Conservation (phyloP, 192 early-diverging fungal genomes). For the Podochytrium sp. region DNA sequence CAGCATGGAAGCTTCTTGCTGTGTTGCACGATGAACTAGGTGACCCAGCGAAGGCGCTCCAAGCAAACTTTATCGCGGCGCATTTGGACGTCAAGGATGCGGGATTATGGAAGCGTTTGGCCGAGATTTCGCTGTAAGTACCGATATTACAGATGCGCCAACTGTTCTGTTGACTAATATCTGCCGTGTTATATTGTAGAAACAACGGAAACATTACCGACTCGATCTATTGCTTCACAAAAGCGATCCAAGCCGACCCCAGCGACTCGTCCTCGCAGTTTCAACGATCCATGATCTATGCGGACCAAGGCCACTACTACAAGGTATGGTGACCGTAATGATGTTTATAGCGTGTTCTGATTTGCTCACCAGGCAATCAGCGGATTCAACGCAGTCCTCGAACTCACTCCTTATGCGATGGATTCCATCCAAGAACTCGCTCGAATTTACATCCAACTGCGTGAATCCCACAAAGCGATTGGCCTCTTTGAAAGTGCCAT, state of each 20-base stretch:
- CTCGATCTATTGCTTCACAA: constrained; percentile 81
- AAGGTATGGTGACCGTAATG: constrained; percentile 45
- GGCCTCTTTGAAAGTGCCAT: constrained; percentile 40
- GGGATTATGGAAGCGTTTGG: constrained; percentile 83
- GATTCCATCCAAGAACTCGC: constrained; percentile 66
- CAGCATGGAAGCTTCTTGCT: constrained; percentile 89
- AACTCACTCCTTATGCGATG: constrained; percentile 68
- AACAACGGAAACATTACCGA: constrained; percentile 63
- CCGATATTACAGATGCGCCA: background rate
- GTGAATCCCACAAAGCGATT: constrained; percentile 60
- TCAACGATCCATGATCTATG: constrained; percentile 70
- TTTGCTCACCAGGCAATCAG: constrained; percentile 50
- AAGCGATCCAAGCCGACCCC: constrained; percentile 68
- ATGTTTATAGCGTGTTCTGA: constrained; percentile 30
- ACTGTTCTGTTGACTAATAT: constrained; percentile 36
- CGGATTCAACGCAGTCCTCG: constrained; percentile 62
- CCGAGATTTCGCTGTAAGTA: constrained; percentile 66
- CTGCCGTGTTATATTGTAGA: constrained; percentile 55
- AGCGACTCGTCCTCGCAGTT: constrained; percentile 68
- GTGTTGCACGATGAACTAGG: constrained; percentile 89
- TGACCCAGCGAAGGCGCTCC: constrained; percentile 69
- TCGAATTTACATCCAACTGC: constrained; percentile 55
- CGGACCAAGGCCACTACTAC: constrained; percentile 52
- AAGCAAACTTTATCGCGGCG: constrained; percentile 87
- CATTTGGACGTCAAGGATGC: constrained; percentile 77